Evolutionary conservation across 192 early-diverging fungal species (phyloP), one percentile per base, ranked within the genome.

Genomic region (Phycomyces blakesleeanus): DNA sequence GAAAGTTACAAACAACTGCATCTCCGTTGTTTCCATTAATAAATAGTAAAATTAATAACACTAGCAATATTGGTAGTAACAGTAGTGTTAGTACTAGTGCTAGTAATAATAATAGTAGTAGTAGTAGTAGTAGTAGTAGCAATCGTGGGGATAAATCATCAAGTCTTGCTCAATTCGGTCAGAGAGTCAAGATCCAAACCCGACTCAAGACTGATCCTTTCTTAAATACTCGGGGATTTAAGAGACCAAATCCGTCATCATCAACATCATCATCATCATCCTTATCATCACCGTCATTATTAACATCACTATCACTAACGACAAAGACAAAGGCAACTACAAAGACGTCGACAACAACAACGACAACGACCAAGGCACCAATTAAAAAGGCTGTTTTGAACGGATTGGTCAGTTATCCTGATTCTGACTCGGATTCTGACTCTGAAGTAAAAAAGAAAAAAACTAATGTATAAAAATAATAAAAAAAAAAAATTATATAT

Each of bases 131-230:
- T n/a, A n/a, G n/a, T n/a, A n/a, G n/a, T n/a, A n/a, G n/a, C n/a
- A n/a, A n/a, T n/a, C n/a, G n/a, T n/a, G n/a, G n/a, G n/a, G n/a
- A n/a, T n/a, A n/a, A n/a, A n/a, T n/a, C n/a, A n/a, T 22, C 51
- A 52, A 26, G 38, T 38, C 15, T 26, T 37, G 18, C 55, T 18
- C 51, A 66, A 26, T 40, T 79, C 5, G 52, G 64, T 14, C 18
- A 52, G 21, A 55, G 65, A 6, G 60, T 63, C 3, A 39, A 29
- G 4, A 42, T 73, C 12, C 72, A 76, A 12, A 79, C 78, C 2
- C 62, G 64, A 20, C 55, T 67, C 25, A 79, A 79, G 58, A 69
- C 49, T n/a, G 78, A 79, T 63, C 78, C 78, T 6, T 79, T 79
- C 58, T 51, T 73, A 25, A 42, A 69, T 0, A n/a, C 51, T 3